Evolutionary conservation across 1,284 basidiomycete genomes (phyloP), one percentile per base, ranked within the genome.

Genomic region (Puccinia polysora): DNA sequence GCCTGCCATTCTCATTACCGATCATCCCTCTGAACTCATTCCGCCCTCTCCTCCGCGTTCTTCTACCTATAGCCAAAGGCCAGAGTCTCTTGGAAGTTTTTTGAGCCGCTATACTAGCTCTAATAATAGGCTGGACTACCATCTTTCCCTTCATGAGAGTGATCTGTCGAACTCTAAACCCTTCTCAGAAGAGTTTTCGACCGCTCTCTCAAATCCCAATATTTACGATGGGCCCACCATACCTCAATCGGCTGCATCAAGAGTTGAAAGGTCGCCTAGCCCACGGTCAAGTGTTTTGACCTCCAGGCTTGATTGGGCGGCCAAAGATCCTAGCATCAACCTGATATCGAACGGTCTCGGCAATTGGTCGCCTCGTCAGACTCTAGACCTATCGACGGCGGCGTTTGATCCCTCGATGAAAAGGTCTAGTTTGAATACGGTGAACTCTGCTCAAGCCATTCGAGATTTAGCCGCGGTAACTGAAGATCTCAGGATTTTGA

Each of bases 11-110:
- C 47, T 72, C 23, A 72, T 72, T 45, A 72, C 69, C 4, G 69
- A 72, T 34, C 69, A 72, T 49, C 58, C 69, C 5, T 72, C 69
- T 23, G 69, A 72, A 36, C 69, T 72, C 49, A 64, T 72, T 45
- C 69, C 69, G 6, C 69, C 69, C 36, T 64, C 69, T 23, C 67
- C 67, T n/a, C 60, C 69, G 36, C 69, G 34, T 25, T 43, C 52
- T 15, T 30, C 52, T 4, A 38, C 43, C 25, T 50, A 25, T 34
- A 40, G 36, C 34, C 45, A 47, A 52, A 58, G 56, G 38, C 55
- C 67, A 14, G 58, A 53, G 36, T 72, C 69, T 5, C 52, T 64
- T 14, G 69, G 49, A 43, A 64, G 47, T 30, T 62, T 52, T 25
- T 55, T 63, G 47, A 36, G 38, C 18, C 38, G 60, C 4, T 72